phyloP scores from a whole-genome alignment of 1,139 yeast species.

The Debaryomyces psychrophilus region DNA sequence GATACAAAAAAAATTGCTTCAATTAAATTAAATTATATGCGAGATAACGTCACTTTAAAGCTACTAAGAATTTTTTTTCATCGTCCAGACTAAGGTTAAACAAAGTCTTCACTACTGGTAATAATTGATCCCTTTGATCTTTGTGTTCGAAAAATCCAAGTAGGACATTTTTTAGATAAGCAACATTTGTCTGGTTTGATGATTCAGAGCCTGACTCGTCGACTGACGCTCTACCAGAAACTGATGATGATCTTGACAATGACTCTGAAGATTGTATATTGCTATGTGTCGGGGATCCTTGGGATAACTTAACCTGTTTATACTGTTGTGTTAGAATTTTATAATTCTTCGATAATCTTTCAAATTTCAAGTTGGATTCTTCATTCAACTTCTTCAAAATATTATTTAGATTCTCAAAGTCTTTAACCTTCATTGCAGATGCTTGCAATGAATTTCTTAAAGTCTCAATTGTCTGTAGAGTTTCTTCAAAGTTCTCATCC shows the following conservation, averaged over 20 bases:
- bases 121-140: slow-evolving; percentile 82
- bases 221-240: slow-evolving; percentile 9
- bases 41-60: slow-evolving; percentile 47
- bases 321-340: slow-evolving; percentile 63
- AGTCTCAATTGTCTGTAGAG: slow-evolving; percentile 42
- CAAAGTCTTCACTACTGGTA: slow-evolving; percentile 83
- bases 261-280: slow-evolving; percentile 7
- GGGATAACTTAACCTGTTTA: slow-evolving; percentile 31
- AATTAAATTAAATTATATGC: neutral
- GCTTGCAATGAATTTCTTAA: slow-evolving; percentile 56
- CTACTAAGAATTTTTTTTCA: slow-evolving; percentile 66
- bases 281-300: slow-evolving; percentile 9
- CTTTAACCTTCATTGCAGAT: slow-evolving; percentile 54
- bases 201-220: slow-evolving; percentile 8
- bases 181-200: slow-evolving; percentile 44
- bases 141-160: slow-evolving; percentile 87
- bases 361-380: slow-evolving; percentile 66
- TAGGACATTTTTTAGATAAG: slow-evolving; percentile 84
- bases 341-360: slow-evolving; percentile 67
- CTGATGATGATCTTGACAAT: slow-evolving; percentile 3
- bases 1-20: slow-evolving; percentile 2
- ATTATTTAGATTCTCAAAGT: slow-evolving; percentile 58
- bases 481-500: slow-evolving; percentile 27
- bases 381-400: slow-evolving; percentile 67
- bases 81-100: slow-evolving; percentile 71